phyloP scores from a whole-genome alignment of 2,329 filamentous ascomycete species.

The Colletotrichum coccodes region DNA sequence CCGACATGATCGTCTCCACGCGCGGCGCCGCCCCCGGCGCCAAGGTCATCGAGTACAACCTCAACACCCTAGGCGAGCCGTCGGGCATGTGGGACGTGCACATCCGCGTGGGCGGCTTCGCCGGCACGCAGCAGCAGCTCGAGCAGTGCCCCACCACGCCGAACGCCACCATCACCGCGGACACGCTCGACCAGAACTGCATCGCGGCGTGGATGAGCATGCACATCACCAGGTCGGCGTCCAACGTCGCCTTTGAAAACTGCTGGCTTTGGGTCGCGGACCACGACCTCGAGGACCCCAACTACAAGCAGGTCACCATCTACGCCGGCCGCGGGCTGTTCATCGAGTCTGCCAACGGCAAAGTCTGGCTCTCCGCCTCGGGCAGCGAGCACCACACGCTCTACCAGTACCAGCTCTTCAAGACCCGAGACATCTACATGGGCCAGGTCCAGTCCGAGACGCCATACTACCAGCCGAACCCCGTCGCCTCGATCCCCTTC shows the following conservation, averaged over 20 bases:
- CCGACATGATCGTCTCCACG: constrained; percentile 77
- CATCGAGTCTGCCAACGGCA: constrained; percentile 53
- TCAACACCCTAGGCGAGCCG: constrained; percentile 59
- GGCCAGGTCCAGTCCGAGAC: constrained; percentile 77
- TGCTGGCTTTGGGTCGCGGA: constrained; percentile 61
- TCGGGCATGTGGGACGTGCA: constrained; percentile 81
- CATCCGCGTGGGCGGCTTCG: constrained; percentile 77
- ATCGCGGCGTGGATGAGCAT: constrained; percentile 55
- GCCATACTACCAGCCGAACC: constrained; percentile 77
- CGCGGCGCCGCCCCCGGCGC: constrained; percentile 75
- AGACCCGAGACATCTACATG: constrained; percentile 70
- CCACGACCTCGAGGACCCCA: constrained; percentile 63
- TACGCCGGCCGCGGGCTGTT: constrained; percentile 63
- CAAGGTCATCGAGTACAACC: constrained; percentile 78
- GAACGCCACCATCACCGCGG: constrained; percentile 22
- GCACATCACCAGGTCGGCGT: constrained; percentile 50
- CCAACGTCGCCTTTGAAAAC: constrained; percentile 54
- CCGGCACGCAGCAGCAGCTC: constrained; percentile 75
- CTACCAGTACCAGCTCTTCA: constrained; percentile 75
- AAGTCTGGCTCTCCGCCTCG: constrained; percentile 73
- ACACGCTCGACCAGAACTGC: constrained; percentile 42
- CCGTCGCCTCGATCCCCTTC: constrained; percentile 68
- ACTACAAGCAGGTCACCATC: constrained; percentile 59
- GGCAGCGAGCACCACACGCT: constrained; percentile 72
- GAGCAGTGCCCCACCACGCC: constrained; percentile 66